These are phyloP conservation scores for Xylaria sp. DNA, from an alignment of 2,329 filamentous ascomycete genomes.

Conservation along the genomic window DNA sequence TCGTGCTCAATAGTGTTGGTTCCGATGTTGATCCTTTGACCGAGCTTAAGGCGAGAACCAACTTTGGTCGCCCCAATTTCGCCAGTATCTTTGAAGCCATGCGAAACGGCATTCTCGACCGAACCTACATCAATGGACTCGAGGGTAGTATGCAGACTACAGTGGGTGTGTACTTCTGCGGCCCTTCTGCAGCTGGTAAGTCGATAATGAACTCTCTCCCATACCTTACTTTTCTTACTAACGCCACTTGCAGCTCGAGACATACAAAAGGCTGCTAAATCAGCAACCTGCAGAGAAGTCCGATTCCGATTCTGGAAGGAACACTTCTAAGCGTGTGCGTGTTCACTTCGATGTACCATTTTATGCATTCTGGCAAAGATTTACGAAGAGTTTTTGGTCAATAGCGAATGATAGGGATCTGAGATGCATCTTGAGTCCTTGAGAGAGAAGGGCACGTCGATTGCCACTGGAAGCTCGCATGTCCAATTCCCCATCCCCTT, in stretches of 20 bases:
- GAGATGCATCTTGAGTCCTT: constrained; percentile 15
- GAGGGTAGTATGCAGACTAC: constrained; percentile 82
- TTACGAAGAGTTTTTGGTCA: constrained; percentile 6
- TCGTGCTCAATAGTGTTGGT: constrained; percentile 94
- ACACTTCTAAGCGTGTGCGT: constrained; percentile 69
- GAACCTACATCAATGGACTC: constrained; percentile 85
- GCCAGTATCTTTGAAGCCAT: constrained; percentile 81
- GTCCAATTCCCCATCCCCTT: constrained; percentile 1
- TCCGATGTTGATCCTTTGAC: constrained; percentile 89
- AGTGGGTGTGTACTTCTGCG: constrained; percentile 98
- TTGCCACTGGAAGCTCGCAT: constrained; percentile 14
- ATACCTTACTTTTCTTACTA: constrained; percentile 44
- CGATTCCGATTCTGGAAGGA: constrained; percentile 99
- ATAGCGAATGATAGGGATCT: constrained; percentile 12
- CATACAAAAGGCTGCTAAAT: constrained; percentile 84
- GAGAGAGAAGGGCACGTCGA: neutral
- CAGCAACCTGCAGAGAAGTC: constrained; percentile 79
- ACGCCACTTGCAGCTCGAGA: constrained; percentile 73
- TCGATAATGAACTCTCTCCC: neutral
- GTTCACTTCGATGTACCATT: constrained; percentile 38
- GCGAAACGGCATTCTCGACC: constrained; percentile 86
- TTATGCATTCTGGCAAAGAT: constrained; percentile 29
- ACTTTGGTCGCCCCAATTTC: constrained; percentile 96
- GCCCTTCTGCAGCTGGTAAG: constrained; percentile 77
- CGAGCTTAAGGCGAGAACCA: constrained; percentile 87